These are phyloP conservation scores for Mayamaea pseudoterrestris DNA, from an alignment of 108 stramenopile species.

Conservation along the genomic window DNA sequence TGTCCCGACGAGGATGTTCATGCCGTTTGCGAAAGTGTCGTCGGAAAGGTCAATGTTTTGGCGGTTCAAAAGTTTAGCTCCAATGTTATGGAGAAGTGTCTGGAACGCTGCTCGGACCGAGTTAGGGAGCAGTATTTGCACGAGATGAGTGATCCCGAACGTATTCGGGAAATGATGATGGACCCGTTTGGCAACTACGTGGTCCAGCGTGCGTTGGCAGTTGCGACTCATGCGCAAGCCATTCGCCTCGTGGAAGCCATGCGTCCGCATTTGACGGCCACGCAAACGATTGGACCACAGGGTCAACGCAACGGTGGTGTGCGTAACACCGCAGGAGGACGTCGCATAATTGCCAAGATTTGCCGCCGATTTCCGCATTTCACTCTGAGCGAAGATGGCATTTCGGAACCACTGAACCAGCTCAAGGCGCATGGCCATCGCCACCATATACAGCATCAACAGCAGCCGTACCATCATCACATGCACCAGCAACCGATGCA, in stretches of 20 bases:
- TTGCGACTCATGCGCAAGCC: conserved; percentile 87
- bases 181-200: conserved; percentile 98
- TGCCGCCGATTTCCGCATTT: conserved; percentile 91
- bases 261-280: conserved; percentile 78
- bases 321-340: conserved; percentile 88
- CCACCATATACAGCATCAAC: not conserved
- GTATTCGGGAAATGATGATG: conserved; percentile 83
- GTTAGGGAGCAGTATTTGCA: conserved; percentile 76
- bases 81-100: conserved; percentile 97
- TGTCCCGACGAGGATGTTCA: conserved; percentile 88
- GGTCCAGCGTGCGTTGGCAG: conserved; percentile 84
- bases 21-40: conserved; percentile 79
- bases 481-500: not conserved
- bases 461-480: not conserved
- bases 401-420: conserved; percentile 25
- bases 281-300: conserved; percentile 33
- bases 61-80: conserved; percentile 95
- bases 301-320: conserved; percentile 69
- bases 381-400: conserved; percentile 36
- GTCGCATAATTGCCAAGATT: conserved; percentile 89
- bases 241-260: conserved; percentile 89
- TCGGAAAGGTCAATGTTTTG: conserved; percentile 79
- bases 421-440: conserved; percentile 10
- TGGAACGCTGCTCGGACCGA: conserved; percentile 84
- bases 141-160: conserved; percentile 76